A percentile compares a stretch with the other conserved stretches of the same genome.
phyloP scores from a whole-genome alignment of 2,329 filamentous ascomycete genomes.

The Dactylellina sp. region DNA sequence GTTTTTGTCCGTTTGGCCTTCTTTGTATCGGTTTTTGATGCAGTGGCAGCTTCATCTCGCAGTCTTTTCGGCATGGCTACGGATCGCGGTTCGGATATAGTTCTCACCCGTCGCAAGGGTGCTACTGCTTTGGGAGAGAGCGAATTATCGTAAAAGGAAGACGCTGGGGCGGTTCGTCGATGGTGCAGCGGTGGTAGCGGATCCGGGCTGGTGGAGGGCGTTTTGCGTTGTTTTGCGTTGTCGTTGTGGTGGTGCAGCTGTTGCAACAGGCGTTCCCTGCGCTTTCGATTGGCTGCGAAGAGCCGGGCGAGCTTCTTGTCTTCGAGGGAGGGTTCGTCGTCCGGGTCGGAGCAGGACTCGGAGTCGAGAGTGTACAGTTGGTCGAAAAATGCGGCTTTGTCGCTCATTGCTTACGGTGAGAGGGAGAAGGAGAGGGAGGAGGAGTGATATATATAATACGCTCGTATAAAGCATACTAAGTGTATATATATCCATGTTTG shows the following conservation, averaged over 20 bases:
- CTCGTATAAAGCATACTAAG: too few species aligned
- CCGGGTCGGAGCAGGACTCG: slow-evolving; percentile 13
- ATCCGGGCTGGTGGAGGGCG: slow-evolving; percentile 4
- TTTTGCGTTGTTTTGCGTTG: slow-evolving; percentile 53
- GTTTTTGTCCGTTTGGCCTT: slow-evolving; percentile 42
- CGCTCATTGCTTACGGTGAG: slow-evolving; percentile 9
- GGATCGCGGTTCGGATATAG: slow-evolving; percentile 11
- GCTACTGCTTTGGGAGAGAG: background rate
- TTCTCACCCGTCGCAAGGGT: slow-evolving; percentile 8
- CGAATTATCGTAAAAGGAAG: slow-evolving; percentile 1
- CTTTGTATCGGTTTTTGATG: slow-evolving; percentile 1
- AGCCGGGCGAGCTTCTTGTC: slow-evolving; percentile 36
- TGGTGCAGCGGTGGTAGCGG: slow-evolving; percentile 16
- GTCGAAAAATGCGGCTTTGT: slow-evolving; percentile 46
- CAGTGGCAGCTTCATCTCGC: slow-evolving; percentile 11
- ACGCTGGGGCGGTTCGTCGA: slow-evolving; percentile 15
- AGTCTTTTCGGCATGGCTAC: slow-evolving; percentile 29
- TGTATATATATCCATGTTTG: background rate
- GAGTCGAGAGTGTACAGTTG: slow-evolving; percentile 16
- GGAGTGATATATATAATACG: slow-evolving; percentile 2
- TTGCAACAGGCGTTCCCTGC: slow-evolving; percentile 51
- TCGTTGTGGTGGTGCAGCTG: too few species aligned
- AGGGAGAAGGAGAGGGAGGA: background rate
- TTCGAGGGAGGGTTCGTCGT: slow-evolving; percentile 40
- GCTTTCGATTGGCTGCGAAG: slow-evolving; percentile 53